Evolutionary conservation across 31 red algal species (phyloP).

Genomic region (Endocladia muricata): DNA sequence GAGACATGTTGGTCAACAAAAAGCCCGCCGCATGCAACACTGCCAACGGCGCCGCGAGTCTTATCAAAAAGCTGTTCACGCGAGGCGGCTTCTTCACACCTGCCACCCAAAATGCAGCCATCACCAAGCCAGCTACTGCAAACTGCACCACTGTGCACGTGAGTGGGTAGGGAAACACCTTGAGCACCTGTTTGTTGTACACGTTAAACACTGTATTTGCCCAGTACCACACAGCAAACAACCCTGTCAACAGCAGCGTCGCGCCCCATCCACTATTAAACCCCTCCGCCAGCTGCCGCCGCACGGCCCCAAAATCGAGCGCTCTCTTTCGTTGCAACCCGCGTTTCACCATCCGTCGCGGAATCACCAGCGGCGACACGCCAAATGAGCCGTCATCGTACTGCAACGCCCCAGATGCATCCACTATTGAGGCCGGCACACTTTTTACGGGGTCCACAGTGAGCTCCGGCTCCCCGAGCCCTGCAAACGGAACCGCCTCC

Average conservation of each 20-base stretch:
- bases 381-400: slow-evolving; percentile 42
- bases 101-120: slow-evolving; percentile 66
- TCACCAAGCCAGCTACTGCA: slow-evolving; percentile 58
- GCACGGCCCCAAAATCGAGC: slow-evolving; percentile 21
- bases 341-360: slow-evolving; percentile 29
- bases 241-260: slow-evolving; percentile 30
- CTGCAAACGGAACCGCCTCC: too few relatives aligned
- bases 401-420: slow-evolving; percentile 51
- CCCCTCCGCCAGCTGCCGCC: slow-evolving; percentile 34
- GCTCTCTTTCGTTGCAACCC: background rate
- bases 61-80: slow-evolving; percentile 54
- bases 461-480: slow-evolving; percentile 14
- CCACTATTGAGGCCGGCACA: slow-evolving; percentile 38
- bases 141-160: slow-evolving; percentile 76
- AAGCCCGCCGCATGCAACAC: slow-evolving; percentile 78
- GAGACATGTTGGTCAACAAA: slow-evolving; percentile 76
- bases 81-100: slow-evolving; percentile 55
- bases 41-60: slow-evolving; percentile 52
- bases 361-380: slow-evolving; percentile 10
- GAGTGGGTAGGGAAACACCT: slow-evolving; percentile 65
- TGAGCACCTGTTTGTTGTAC: slow-evolving; percentile 87
- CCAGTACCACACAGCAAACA: slow-evolving; percentile 86
- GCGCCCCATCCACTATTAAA: slow-evolving; percentile 59
- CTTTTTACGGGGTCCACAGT: slow-evolving; percentile 38
- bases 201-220: slow-evolving; percentile 91